These are phyloP conservation scores for Pseudogymnoascus sp. DNA, from an alignment of 2,329 filamentous ascomycete genomes.

Conservation along the genomic window DNA sequence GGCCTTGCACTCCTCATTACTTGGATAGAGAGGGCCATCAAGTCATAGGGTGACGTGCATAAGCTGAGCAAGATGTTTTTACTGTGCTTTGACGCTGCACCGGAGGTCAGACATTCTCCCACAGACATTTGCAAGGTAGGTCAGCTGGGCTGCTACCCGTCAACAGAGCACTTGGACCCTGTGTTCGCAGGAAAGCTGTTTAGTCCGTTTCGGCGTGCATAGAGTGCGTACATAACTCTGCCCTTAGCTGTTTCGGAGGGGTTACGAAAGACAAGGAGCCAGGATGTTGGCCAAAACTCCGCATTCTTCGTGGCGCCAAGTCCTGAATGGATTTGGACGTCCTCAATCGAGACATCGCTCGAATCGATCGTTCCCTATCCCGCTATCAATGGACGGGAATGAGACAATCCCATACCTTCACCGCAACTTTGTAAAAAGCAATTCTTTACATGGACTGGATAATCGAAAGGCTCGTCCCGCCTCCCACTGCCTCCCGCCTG, in stretches of 20 bases:
- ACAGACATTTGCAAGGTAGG: not conserved
- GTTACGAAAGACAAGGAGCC: not conserved
- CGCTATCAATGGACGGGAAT: not conserved
- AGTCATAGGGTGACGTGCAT: not conserved
- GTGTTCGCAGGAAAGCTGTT: not conserved
- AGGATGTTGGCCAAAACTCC: not conserved
- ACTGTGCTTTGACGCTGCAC: conserved; percentile 1
- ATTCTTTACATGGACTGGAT: not conserved
- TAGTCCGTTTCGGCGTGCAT: not conserved
- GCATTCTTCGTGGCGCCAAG: not conserved
- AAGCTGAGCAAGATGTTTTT: not conserved
- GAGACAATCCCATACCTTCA: not conserved
- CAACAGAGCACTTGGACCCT: not conserved
- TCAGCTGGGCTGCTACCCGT: not conserved
- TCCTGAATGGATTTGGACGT: not conserved
- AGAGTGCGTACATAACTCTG: not conserved
- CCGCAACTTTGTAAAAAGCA: not conserved
- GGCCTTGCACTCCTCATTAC: not conserved
- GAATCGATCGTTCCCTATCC: not conserved
- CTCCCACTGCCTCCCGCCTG: not conserved
- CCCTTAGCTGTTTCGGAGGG: not conserved
- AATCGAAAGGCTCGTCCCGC: not conserved
- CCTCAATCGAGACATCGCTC: not conserved
- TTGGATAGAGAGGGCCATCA: not conserved
- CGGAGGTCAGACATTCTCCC: not conserved